phyloP scores from a whole-genome alignment of 345 rosid genomes.

The Corymbia maculata region DNA sequence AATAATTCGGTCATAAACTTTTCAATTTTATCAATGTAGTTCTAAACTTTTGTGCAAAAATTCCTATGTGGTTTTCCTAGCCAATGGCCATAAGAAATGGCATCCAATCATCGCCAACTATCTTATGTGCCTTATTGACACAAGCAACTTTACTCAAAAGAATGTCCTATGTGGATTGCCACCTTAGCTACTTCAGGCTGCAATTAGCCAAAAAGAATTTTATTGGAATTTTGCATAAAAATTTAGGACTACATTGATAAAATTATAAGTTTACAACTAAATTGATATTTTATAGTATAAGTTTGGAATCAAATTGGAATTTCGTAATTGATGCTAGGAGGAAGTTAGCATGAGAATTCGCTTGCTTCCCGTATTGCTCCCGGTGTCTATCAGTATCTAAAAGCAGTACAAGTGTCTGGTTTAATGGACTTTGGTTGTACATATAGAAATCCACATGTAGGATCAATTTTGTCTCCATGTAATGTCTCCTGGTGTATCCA shows the following conservation, averaged over 20 bases:
- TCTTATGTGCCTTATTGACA: not conserved
- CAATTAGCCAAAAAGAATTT: not conserved
- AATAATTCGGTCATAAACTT: not conserved
- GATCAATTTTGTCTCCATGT: not conserved
- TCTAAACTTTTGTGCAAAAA: too few relatives aligned
- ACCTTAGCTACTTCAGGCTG: not conserved
- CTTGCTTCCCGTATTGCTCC: not conserved
- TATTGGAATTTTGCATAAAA: too few relatives aligned
- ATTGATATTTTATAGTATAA: rapidly evolving
- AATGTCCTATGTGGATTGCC: not conserved
- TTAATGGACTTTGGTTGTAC: not conserved
- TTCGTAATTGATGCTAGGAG: not conserved
- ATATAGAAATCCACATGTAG: too few relatives aligned
- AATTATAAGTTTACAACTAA: too few relatives aligned
- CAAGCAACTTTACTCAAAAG: not conserved
- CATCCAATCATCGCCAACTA: rapidly evolving
- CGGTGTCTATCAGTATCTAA: not conserved
- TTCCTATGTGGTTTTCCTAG: not conserved
- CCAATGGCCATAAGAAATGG: rapidly evolving
- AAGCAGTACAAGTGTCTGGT: not conserved
- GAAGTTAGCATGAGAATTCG: not conserved
- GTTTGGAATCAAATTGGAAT: too few relatives aligned
- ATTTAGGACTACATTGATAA: not conserved
- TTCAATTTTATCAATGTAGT: rapidly evolving
- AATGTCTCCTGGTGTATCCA: not conserved